Conservation (phyloP, 176 grass and related monocot genomes). For the Oryza brachyantha region DNA sequence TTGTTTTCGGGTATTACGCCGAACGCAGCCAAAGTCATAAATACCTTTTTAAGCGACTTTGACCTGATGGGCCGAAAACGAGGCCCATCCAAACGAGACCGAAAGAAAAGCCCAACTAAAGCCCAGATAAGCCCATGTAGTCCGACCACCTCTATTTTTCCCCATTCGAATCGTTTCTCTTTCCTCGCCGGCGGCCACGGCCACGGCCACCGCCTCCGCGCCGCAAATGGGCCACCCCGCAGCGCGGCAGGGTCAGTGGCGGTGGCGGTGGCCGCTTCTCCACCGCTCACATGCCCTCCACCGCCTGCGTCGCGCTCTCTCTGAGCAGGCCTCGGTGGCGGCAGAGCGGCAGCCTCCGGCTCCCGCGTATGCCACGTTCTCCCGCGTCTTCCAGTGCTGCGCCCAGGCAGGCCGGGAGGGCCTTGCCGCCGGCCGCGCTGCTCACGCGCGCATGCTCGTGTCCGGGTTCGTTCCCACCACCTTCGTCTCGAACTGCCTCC, state of each 20-base stretch:
- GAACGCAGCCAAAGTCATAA: too few species aligned
- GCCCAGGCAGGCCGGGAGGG: conserved; percentile 29
- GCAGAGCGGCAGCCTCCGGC: background rate
- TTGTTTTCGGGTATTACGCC: too few species aligned
- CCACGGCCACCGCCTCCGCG: background rate
- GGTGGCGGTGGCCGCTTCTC: background rate
- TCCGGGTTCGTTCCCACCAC: conserved; percentile 60
- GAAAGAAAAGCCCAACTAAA: too few species aligned
- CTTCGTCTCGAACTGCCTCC: conserved; percentile 74
- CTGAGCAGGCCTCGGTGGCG: background rate
- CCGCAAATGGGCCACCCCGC: conserved; percentile 8
- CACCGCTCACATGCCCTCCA: background rate
- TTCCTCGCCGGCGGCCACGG: background rate
- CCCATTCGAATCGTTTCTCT: background rate
- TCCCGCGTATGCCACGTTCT: conserved; percentile 43
- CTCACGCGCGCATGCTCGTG: conserved; percentile 60
- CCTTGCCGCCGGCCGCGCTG: conserved; percentile 35
- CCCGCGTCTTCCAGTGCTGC: conserved; percentile 64
- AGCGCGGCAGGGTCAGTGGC: background rate
- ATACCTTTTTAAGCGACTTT: too few species aligned
- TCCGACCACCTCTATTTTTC: too few species aligned
- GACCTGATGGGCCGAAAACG: too few species aligned
- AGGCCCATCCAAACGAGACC: too few species aligned
- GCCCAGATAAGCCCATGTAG: background rate
- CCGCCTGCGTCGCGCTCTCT: background rate